phyloP scores from a whole-genome alignment of 345 rosid species.

The Populus tremula region DNA sequence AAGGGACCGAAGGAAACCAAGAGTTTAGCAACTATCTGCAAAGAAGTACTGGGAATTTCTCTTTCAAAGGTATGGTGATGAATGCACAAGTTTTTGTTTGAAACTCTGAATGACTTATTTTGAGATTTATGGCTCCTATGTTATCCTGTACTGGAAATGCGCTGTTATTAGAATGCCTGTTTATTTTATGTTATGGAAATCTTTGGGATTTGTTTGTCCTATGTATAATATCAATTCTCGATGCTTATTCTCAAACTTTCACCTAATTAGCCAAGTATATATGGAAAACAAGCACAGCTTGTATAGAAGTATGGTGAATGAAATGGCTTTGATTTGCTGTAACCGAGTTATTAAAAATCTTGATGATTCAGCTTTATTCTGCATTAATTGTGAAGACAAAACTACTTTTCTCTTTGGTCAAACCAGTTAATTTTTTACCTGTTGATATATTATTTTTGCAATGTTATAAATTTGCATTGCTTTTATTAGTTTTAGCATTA shows the following conservation, averaged over 20 bases:
- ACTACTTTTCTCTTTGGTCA: background rate
- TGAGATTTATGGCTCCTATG: background rate
- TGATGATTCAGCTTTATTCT: background rate
- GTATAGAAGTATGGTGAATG: background rate
- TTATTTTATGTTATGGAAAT: background rate
- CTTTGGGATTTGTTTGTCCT: background rate
- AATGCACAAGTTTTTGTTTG: background rate
- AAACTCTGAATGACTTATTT: background rate
- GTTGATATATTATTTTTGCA: too few species aligned
- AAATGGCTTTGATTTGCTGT: background rate
- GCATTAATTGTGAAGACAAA: background rate
- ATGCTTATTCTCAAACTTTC: background rate
- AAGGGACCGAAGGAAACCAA: constrained; percentile 58
- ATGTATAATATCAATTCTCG: background rate
- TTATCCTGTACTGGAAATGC: background rate
- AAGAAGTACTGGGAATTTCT: constrained; percentile 60
- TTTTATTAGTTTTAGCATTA: background rate
- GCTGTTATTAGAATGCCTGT: background rate
- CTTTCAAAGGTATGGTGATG: constrained; percentile 67
- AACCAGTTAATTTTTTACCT: too few species aligned
- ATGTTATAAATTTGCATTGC: background rate
- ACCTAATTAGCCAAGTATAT: background rate
- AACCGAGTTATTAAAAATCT: background rate
- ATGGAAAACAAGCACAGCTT: background rate
- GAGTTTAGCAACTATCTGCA: constrained; percentile 71